These are phyloP conservation scores for Nemania abortiva DNA, from an alignment of 2,329 filamentous ascomycete genomes.

Conservation along the genomic window DNA sequence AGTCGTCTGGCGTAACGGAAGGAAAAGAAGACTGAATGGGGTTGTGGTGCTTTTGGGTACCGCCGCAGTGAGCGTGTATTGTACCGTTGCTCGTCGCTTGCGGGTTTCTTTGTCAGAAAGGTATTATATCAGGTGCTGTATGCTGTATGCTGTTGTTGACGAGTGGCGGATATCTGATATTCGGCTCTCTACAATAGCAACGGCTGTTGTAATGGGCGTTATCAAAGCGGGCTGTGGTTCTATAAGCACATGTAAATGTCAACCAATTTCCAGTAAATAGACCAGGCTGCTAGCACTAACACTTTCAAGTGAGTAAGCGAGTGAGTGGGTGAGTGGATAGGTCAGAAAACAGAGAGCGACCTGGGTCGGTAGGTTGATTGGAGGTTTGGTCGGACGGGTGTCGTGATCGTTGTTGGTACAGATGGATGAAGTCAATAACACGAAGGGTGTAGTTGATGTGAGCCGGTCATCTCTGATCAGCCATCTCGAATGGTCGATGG, in stretches of 20 bases:
- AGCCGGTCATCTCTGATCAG: constrained; percentile 45
- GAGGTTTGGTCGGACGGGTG: constrained; percentile 3
- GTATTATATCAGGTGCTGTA: constrained; percentile 5
- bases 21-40: constrained; percentile 30
- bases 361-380: not conserved
- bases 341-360: not conserved
- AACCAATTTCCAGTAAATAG: constrained; percentile 13
- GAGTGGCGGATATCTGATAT: not conserved
- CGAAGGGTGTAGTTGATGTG: constrained; percentile 24
- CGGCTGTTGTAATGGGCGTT: constrained; percentile 2
- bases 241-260: constrained; percentile 9
- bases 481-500: constrained; percentile 43
- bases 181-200: not conserved
- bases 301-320: constrained; percentile 5
- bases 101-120: constrained; percentile 24
- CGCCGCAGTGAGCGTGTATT: constrained; percentile 1
- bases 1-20: constrained; percentile 20
- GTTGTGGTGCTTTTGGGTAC: constrained; percentile 3
- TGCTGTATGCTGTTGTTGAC: constrained; percentile 12
- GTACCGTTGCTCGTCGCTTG: constrained; percentile 22
- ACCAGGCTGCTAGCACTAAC: constrained; percentile 12
- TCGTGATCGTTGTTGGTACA: constrained; percentile 34
- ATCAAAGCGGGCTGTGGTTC: not conserved
- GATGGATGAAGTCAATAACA: constrained; percentile 24
- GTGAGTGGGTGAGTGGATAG: constrained; percentile 21